Evolutionary conservation across 208 protist species (phyloP), one percentile per base, ranked within the genome.

Genomic region (Eutreptiella sp.): DNA sequence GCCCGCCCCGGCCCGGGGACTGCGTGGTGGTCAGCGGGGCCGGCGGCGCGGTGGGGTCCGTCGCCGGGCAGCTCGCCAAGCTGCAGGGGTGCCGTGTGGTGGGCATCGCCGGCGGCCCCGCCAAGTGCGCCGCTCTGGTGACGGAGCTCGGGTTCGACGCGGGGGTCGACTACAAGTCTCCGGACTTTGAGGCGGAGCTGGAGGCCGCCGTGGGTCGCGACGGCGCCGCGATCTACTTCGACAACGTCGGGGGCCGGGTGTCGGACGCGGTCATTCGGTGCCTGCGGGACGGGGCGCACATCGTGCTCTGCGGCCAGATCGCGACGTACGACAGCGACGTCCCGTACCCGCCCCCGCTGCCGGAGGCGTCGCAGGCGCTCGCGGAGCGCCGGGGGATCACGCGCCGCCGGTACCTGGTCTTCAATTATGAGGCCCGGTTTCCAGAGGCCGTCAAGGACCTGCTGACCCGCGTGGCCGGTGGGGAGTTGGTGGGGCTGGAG

Each of bases 61-160:
- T 70, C 0, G 64, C 66, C 38, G 64, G 64, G 26, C 64, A 70
- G 48, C 46, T 70, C 21, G 64, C 61, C 2, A 70, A 68, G 38
- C 24, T 70, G n/a, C 33, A 50, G 23, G 19, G 28, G 23, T 70
- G 64, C 36, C 4, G 46, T 16, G 47, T 47, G 0, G 19, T 70
- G 21, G 64, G 64, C 32, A 60, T 70, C 41, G 28, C 61, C 19
- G 64, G 64, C 33, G 28, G 27, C 3, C 26, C 48, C 23, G 47
- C 32, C 9, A 61, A 61, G 43, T 55, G 63, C 31, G 31, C 24
- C 3, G n/a, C 29, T 33, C 42, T 70, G 9, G 1, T 62, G 4
- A 33, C 62, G 19, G 62, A 23, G 28, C 16, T 69, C 33, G 59
- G 59, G 21, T 70, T 58, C 19, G 64, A 70, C 38, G 45, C 31